phyloP scores from a whole-genome alignment of 495 filamentous ascomycete genomes.

The Talaromyces ruber region DNA sequence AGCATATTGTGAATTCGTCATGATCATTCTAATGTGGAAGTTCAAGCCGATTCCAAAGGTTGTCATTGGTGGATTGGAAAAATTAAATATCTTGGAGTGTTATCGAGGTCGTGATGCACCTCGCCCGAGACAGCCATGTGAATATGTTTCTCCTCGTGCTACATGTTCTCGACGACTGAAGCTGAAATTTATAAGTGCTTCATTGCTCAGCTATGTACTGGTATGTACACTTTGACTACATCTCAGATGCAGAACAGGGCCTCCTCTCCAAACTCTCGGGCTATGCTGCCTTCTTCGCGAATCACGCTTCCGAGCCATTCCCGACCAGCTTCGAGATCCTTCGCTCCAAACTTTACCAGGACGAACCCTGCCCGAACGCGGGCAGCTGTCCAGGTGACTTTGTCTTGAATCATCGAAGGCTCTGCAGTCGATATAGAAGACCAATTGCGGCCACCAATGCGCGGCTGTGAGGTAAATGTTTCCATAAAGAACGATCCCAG shows the following conservation, averaged over 20 bases:
- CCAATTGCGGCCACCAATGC: conserved; percentile 80
- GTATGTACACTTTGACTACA: not conserved
- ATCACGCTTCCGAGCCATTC: conserved; percentile 52
- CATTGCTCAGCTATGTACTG: no score
- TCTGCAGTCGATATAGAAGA: conserved; percentile 30
- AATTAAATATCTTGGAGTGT: no score
- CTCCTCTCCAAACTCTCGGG: conserved; percentile 53
- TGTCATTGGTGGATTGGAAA: no score
- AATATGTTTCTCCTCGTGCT: no score
- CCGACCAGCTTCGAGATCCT: conserved; percentile 52
- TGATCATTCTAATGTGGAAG: not conserved
- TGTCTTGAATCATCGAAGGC: conserved; percentile 44
- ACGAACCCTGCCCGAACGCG: conserved; percentile 69
- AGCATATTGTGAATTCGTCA: not conserved
- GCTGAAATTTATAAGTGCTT: no score
- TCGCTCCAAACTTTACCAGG: conserved; percentile 75
- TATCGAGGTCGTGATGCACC: no score
- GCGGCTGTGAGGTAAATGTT: conserved; percentile 66
- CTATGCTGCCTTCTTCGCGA: conserved; percentile 47
- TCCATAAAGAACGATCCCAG: conserved; percentile 63
- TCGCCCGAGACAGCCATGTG: no score
- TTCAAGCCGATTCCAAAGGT: no score
- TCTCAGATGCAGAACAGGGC: conserved; percentile 48
- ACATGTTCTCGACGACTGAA: no score
- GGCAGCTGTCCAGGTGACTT: conserved; percentile 79